Base-by-base conservation (phyloP, 2,329 filamentous ascomycete genomes). In the Epichloe brachyelytri region DNA sequence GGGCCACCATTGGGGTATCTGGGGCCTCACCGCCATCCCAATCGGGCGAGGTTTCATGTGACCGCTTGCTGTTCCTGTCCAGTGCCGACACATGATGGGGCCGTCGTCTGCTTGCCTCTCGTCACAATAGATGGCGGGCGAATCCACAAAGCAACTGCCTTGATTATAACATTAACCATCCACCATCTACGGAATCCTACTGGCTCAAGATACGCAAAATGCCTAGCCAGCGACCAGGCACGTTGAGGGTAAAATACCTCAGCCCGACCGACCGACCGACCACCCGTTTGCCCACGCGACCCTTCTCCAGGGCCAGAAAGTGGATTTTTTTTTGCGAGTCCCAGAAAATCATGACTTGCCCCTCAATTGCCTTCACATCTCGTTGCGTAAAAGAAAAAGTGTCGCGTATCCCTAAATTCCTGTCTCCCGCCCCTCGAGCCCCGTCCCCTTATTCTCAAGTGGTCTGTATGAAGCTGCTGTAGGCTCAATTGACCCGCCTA, bases 21-120 rank as follows among this genome's bases (percentile, higher is more conserved):
- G n/a, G 22, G 2, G 12, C 36, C 20, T 47, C 44, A 51, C 50
- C 50, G 50, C 50, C 38, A 43, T 51, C 50, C 50, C 8, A 37
- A 47, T 48, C 36, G 30, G 33, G 50, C 38, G 19, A 44, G 26
- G 7, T 33, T 43, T 30, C 45, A 33, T 20, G 44, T 51, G 50
- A 51, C 44, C 39, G 44, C 50, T 44, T 51, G 26, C 49, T 38
- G 17, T 43, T 51, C 20, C 46, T 37, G 49, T 30, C 26, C 6
- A 22, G 37, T 43, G 33, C 17, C 33, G 30, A 19, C 36, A n/a
- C 26, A 26, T 26, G 26, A 26, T 22, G 5, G 6, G 22, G 20
- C 2, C 20, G 20, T 22, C 15, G 36, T 7, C 39, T 14, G 7
- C 10, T 22, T 38, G 15, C 15, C 41, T 6, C 11, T 2, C 41